A percentile compares a stretch with the other conserved stretches of the same genome.
Conservation (phyloP, 2,329 filamentous ascomycete species). For the Penicillium vulpinum region DNA sequence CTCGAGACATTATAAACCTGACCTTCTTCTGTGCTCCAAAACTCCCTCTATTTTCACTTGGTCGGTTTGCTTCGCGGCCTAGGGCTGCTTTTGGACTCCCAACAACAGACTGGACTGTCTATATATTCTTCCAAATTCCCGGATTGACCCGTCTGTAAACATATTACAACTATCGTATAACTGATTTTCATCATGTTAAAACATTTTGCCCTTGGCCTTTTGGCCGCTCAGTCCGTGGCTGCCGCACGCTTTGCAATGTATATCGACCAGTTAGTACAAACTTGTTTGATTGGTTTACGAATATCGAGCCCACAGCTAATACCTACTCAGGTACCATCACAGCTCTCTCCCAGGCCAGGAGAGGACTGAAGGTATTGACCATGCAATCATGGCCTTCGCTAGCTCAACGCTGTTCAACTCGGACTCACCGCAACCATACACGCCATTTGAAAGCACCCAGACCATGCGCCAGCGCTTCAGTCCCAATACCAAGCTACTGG, state of each 20-base stretch:
- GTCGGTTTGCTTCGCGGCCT: neutral
- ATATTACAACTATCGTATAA: neutral
- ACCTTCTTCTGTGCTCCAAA: neutral
- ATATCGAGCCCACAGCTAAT: neutral
- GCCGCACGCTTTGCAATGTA: conserved; percentile 47
- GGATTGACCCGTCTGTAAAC: neutral
- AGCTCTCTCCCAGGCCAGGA: conserved; percentile 34
- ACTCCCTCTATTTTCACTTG: neutral
- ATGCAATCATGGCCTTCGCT: conserved; percentile 59
- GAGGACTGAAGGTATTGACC: conserved; percentile 50
- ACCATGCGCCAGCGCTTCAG: conserved; percentile 56
- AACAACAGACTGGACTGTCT: neutral
- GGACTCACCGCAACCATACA: conserved; percentile 47
- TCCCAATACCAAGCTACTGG: conserved; percentile 61
- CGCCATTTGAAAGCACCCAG: conserved; percentile 56
- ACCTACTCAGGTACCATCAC: conserved; percentile 40
- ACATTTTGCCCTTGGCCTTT: conserved; percentile 27
- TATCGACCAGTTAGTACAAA: conserved; percentile 47
- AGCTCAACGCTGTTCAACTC: conserved; percentile 53
- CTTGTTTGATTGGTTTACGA: neutral
- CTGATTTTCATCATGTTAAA: conserved; percentile 26
- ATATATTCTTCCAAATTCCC: neutral
- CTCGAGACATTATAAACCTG: conserved; percentile 12
- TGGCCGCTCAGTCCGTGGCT: conserved; percentile 32
- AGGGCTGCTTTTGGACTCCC: conserved; percentile 1